Evolutionary conservation across 495 filamentous ascomycete species (phyloP).

Genomic region (Aspergillus egyptiacus): DNA sequence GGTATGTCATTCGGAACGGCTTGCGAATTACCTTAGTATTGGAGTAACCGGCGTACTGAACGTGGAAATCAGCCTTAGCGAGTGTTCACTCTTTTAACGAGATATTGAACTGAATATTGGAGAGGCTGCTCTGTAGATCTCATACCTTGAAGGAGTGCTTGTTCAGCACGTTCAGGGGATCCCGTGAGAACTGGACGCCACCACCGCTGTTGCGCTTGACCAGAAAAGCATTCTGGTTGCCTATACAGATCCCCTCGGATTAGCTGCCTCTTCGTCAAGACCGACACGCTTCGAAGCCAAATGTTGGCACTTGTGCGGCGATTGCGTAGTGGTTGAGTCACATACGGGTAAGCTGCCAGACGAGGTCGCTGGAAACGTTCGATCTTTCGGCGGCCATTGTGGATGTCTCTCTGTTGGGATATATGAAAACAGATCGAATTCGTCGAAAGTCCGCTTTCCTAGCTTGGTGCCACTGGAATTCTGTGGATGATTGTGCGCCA

Average conservation of each 20-base stretch:
- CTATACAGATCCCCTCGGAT: slow-evolving; percentile 39
- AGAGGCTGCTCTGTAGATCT: neutral
- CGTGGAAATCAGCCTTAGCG: slow-evolving; percentile 9
- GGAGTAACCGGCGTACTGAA: slow-evolving; percentile 79
- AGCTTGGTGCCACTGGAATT: slow-evolving; percentile 12
- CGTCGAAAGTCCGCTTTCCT: slow-evolving; percentile 21
- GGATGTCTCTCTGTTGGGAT: slow-evolving; percentile 21
- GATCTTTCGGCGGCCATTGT: slow-evolving; percentile 44
- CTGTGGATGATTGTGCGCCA: slow-evolving; percentile 27
- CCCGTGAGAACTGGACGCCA: slow-evolving; percentile 82
- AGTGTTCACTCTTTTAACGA: slow-evolving; percentile 17
- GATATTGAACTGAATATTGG: neutral
- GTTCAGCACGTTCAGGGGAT: slow-evolving; percentile 88
- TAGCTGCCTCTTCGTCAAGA: slow-evolving; percentile 12
- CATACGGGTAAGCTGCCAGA: slow-evolving; percentile 89
- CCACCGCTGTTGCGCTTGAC: slow-evolving; percentile 77
- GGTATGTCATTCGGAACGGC: slow-evolving; percentile 10
- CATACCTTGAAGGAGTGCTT: slow-evolving; percentile 83
- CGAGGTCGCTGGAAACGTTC: slow-evolving; percentile 75
- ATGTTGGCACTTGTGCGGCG: neutral
- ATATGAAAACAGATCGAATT: slow-evolving; percentile 25
- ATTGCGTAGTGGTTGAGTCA: slow-evolving; percentile 19
- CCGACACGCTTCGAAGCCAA: neutral
- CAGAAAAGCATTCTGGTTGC: slow-evolving; percentile 74
- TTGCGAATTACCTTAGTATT: slow-evolving; percentile 77